Base-by-base conservation (phyloP, 1,284 basidiomycete genomes). In the Cutaneotrichosporon daszewskae region DNA sequence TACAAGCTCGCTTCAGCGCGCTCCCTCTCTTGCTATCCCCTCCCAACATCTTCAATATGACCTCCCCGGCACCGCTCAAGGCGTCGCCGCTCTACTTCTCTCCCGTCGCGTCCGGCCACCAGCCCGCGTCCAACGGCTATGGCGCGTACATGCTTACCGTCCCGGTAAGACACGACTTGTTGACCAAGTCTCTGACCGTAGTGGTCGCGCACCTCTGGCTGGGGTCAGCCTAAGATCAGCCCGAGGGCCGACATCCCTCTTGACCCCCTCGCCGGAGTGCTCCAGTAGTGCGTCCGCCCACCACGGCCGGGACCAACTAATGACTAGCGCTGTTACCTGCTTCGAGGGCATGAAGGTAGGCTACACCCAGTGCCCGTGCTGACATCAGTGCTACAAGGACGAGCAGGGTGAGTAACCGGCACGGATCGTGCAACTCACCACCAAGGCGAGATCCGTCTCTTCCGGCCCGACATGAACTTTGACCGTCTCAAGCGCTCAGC, bases 291-390 rank as follows among this genome's bases (percentile, higher is more conserved):
- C n/a, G 49, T 57, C 20, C 2, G 2, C 5, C n/a, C 3, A 20
- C 8, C 34, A 18, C 9, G 11, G 5, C 22, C 6, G 8, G 10
- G 2, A 3, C 7, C 4, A 8, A 16, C 28, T 41, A 11, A 39
- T 37, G 4, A 12, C 3, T 35, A 54, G 52, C 41, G 67, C 67
- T 14, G 61, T 64, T 12, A 67, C 65, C 17, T 69, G 67, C 47
- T 69, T 69, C 40, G 67, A 69, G 55, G 67, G 67, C n/a, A 69
- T 69, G 67, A 69, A 69, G 55, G 64, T 62, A 49, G 26, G 59
- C 55, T 11, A 18, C 16, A 11, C 17, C 20, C 5, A 27, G 40
- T 10, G 22, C 18, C 33, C 28, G 17, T 27, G n/a, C 41, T 46
- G 24, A 40, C 28, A 7, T 8, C 20, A 66, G 64, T 67, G 64